Conservation (phyloP, 306 rosid species). For the Mimosa pudica region DNA sequence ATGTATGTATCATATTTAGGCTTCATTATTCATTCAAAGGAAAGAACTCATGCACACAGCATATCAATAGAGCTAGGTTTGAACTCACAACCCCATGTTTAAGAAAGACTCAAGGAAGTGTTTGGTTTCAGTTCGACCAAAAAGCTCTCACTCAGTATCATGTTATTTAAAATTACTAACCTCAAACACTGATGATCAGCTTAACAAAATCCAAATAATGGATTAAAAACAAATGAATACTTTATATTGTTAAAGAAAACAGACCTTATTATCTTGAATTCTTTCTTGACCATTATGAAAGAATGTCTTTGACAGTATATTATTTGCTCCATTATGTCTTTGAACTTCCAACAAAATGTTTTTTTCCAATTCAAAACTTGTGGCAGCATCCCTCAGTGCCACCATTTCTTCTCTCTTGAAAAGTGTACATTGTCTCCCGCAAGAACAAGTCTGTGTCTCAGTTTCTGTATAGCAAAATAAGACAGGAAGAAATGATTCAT, state of each 20-base stretch:
- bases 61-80: not conserved
- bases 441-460: slow-evolving; percentile 29
- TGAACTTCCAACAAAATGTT: not conserved
- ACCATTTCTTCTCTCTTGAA: slow-evolving; percentile 33
- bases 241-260: not conserved
- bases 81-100: not conserved
- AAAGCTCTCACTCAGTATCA: no score
- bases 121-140: no score
- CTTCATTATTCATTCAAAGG: no score
- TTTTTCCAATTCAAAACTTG: slow-evolving; percentile 35
- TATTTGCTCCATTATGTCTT: slow-evolving; percentile 10
- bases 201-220: not conserved
- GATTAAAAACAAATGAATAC: not conserved
- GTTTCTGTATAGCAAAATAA: slow-evolving; percentile 26
- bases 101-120: no score
- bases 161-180: not conserved
- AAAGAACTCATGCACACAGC: no score
- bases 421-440: slow-evolving; percentile 35
- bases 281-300: slow-evolving; percentile 13
- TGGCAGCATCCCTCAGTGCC: slow-evolving; percentile 42
- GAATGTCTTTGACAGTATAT: slow-evolving; percentile 14
- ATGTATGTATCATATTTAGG: no score
- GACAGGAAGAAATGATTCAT: not conserved
- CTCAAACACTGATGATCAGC: not conserved
- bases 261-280: slow-evolving; percentile 30